A percentile compares a stretch with the other conserved stretches of the same genome.
Evolutionary conservation across 768 basidiomycete genomes (phyloP).

Genomic region (Bullera alba): DNA sequence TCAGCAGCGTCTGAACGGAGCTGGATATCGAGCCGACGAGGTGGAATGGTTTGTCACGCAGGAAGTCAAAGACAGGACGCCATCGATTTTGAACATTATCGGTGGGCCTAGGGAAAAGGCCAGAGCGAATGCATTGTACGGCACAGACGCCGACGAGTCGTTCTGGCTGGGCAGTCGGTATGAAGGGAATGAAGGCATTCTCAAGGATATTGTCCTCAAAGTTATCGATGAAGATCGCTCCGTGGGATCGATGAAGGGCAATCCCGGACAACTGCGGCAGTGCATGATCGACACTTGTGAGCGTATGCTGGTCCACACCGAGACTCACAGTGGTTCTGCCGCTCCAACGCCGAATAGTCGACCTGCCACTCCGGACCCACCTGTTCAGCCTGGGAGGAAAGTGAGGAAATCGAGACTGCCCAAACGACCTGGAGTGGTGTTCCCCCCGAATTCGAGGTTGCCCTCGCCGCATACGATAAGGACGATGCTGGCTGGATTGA

Average conservation of each 20-base stretch:
- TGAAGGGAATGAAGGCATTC: conserved; percentile 57
- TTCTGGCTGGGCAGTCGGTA: conserved; percentile 44
- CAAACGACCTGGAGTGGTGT: conserved; percentile 47
- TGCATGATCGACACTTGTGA: conserved; percentile 54
- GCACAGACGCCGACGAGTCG: conserved; percentile 23
- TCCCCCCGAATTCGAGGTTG: conserved; percentile 49
- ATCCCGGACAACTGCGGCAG: conserved; percentile 18
- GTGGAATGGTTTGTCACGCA: conserved; percentile 73
- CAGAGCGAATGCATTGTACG: conserved; percentile 60
- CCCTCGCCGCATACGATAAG: conserved; percentile 68
- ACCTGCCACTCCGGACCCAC: conserved; percentile 1
- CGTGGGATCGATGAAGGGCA: not conserved
- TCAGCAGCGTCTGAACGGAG: conserved; percentile 47
- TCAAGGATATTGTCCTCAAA: conserved; percentile 53
- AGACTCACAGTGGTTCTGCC: not conserved
- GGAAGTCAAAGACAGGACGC: conserved; percentile 66
- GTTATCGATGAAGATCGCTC: conserved; percentile 46
- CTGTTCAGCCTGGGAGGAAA: not conserved
- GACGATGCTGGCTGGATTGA: conserved; percentile 64
- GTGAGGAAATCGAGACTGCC: conserved; percentile 3
- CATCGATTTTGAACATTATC: conserved; percentile 72
- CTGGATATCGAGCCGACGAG: conserved; percentile 1
- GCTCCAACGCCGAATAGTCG: not conserved
- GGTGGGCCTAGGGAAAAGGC: conserved; percentile 64
- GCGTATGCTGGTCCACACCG: conserved; percentile 49